Base-by-base conservation (phyloP, 1,284 basidiomycete species). In the Apiotrichum siamense region DNA sequence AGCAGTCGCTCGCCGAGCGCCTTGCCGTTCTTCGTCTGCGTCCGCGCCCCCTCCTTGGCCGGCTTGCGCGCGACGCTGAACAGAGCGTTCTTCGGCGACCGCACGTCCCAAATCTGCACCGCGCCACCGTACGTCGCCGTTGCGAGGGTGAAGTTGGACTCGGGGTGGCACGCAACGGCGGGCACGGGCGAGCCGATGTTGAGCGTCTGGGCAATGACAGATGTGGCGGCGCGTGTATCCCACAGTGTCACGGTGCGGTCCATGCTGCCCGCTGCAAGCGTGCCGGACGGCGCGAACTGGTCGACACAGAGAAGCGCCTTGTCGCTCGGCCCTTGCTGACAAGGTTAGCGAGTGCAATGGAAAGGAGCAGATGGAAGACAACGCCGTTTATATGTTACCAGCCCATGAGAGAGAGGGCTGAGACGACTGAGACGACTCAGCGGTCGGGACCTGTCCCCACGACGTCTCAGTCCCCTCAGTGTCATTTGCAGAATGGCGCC, bases 71-170 rank as follows among this genome's bases (percentile, higher is more conserved):
- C 64, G 15, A 49, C 45, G 20, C 35, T 51, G 70, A 93, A 88
- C 54, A 79, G 57, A 7, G 75, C 78, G 81, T 60, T 84, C 77
- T 68, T 77, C 18, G 76, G 76, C 25, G 73, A 75, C 31, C 90
- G 78, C 25, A 90, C 73, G 70, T 97, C 92, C 90, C 90, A 96
- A 18, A 96, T 76, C 24, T 89, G 80, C 3, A 86, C 83, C 1
- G 83, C 76, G 31, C 89, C 88, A 56, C 91, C 87, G 67, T 92
- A 91, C 0, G 85, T 83, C 2, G 88, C 91, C 1, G 83, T 86
- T 9, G 86, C 78, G 18, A 92, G 77, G 58, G 88, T 87, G 61
- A 86, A 77, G 24, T 75, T 77, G 18, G 83, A 82, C 0, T 79
- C 78, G 0, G 80, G 77, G 62, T 83, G 76, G 15, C 80, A 69